Conservation (phyloP, 2,329 filamentous ascomycete genomes). For the Pestalotiopsis sp. region DNA sequence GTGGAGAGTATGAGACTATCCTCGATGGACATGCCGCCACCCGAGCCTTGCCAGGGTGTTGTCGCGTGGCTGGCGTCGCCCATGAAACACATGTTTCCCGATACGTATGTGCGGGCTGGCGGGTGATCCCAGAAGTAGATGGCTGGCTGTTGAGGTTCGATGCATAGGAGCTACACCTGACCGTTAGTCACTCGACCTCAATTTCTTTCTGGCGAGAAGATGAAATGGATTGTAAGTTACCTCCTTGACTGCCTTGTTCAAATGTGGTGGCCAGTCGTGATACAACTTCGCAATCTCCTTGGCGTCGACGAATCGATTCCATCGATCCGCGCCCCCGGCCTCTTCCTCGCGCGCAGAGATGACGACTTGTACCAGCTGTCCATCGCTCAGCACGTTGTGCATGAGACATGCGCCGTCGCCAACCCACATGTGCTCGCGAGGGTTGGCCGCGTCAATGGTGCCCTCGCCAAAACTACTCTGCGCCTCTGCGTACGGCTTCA, state of each 20-base stretch:
- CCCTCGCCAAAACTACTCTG: constrained; percentile 20
- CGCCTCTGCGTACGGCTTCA: constrained; percentile 22
- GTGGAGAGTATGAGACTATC: constrained; percentile 15
- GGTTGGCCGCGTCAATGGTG: constrained; percentile 19
- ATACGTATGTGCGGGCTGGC: neutral
- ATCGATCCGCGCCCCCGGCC: constrained; percentile 15
- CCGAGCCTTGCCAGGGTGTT: constrained; percentile 5
- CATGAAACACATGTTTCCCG: neutral
- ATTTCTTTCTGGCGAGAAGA: no score
- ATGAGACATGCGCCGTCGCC: constrained; percentile 18
- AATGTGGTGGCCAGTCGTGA: constrained; percentile 22
- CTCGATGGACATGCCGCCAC: constrained; percentile 11
- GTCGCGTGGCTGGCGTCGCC: constrained; percentile 12
- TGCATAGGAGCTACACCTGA: constrained; percentile 21
- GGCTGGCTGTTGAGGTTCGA: constrained; percentile 19
- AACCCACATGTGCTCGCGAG: constrained; percentile 26
- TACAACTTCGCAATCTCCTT: constrained; percentile 23
- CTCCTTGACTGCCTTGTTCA: constrained; percentile 24
- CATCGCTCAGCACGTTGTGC: constrained; percentile 22
- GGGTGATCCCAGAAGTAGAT: constrained; percentile 30
- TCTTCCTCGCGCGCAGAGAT: constrained; percentile 19
- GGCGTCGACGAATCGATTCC: constrained; percentile 20
- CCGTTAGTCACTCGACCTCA: neutral
- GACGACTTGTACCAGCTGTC: constrained; percentile 23
- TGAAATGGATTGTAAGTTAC: constrained; percentile 11